These are phyloP conservation scores for Populus ilicifolia DNA, from an alignment of 345 rosid species.

Conservation along the genomic window DNA sequence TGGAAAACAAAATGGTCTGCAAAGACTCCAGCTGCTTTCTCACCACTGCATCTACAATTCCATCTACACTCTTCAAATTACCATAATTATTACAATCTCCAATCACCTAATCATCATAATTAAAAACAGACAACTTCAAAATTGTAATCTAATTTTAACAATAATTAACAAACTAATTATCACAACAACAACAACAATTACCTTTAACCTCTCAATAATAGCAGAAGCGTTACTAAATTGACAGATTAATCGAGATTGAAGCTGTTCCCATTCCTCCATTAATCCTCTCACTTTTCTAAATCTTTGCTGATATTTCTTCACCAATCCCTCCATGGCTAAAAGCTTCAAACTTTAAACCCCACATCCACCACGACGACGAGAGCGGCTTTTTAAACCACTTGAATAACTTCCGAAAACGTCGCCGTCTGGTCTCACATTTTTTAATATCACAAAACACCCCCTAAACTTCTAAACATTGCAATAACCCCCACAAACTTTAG, in stretches of 20 bases:
- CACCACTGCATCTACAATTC: conserved; percentile 52
- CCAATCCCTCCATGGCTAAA: conserved; percentile 53
- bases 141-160: neutral
- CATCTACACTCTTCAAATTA: conserved; percentile 44
- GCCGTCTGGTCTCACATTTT: neutral
- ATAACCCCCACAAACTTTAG: neutral
- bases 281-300: conserved; percentile 54
- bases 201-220: conserved; percentile 68
- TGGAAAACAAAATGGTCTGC: conserved; percentile 47
- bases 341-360: neutral
- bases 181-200: conserved; percentile 1
- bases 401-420: neutral
- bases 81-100: conserved; percentile 51
- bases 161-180: neutral
- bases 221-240: conserved; percentile 64
- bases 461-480: neutral
- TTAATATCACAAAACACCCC: neutral
- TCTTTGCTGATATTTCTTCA: conserved; percentile 68
- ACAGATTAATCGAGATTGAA: conserved; percentile 57
- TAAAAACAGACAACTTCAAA: neutral
- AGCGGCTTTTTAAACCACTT: neutral
- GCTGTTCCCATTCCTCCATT: conserved; percentile 61
- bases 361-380: neutral
- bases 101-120: conserved; percentile 36
- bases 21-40: conserved; percentile 70